Evolutionary conservation across 768 basidiomycete species (phyloP), one percentile per base, ranked within the genome.

Genomic region (Leucocoprinus leucothites): DNA sequence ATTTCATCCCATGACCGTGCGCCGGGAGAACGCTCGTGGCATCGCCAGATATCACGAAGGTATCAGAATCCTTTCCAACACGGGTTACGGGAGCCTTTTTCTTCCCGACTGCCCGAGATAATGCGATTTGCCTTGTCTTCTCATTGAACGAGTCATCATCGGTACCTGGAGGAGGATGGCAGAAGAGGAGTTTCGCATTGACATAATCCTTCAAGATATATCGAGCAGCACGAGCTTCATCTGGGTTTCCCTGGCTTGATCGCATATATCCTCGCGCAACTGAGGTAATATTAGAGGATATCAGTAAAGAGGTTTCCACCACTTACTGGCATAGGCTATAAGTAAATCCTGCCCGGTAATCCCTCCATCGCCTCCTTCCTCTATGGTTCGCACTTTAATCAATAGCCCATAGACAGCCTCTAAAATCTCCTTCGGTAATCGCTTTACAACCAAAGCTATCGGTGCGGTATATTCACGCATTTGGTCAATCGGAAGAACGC

Each of bases 171-270:
- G 96, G 91, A 14, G 92, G 84, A 60, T 96, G 89, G 60, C 91
- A 94, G 68, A 82, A 98, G 8, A 98, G 78, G 0, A 99, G 78
- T 63, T 92, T 94, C 22, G 91, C 97, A 62, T 89, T 94, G 57
- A 98, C 94, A 65, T 95, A 99, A 72, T 99, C 97, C 69, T 99
- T 99, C 47, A 99, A 79, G 53, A 99, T 77, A 65, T 89, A 88
- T 56, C 97, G 85, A 14, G 96, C 92, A 0, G 97, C 84, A 49
- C 94, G 87, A 26, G 97, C 93, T 66, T 98, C 94, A 65, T 99
- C 97, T 9, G 96, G 95, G 70, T 95, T 97, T 41, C 97, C 97
- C 73, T 95, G 93, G 1, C 96, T 93, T 1, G 94, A 85, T 36
- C 96, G 85, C 65, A 86, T 90, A 70, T 89, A 97, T 31, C 97